Percentiles rank a stretch among this genome's conserved stretches.
These are phyloP conservation scores for Ustilago trichophora DNA, from an alignment of 1,284 basidiomycete species.

Conservation along the genomic window DNA sequence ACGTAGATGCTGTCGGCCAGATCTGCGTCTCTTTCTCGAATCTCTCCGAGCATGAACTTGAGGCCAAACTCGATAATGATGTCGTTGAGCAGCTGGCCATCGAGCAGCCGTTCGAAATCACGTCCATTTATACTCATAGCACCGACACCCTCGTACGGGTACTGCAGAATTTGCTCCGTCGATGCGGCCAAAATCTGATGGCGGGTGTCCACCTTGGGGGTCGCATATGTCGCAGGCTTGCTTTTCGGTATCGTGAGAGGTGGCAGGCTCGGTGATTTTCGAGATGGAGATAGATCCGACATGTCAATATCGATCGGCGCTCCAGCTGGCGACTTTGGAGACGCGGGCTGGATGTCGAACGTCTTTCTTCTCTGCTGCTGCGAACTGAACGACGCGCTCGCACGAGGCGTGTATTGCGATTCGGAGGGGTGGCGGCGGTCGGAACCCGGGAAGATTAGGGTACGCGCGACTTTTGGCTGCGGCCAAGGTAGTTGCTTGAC, in stretches of 20 bases:
- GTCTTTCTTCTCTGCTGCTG: conserved; percentile 10
- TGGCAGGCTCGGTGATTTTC: conserved; percentile 2
- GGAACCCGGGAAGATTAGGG: conserved; percentile 19
- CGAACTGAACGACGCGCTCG: background rate
- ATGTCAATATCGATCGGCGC: conserved; percentile 3
- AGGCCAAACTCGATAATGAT: conserved; percentile 94
- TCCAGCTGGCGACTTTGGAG: conserved; percentile 9
- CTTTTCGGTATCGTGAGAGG: conserved; percentile 2
- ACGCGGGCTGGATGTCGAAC: conserved; percentile 26
- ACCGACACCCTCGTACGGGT: conserved; percentile 48
- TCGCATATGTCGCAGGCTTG: background rate
- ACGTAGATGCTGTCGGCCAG: conserved; percentile 82
- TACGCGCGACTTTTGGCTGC: background rate
- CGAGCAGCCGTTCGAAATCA: conserved; percentile 52
- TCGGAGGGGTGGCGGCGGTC: background rate
- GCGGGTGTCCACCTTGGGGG: conserved; percentile 4
- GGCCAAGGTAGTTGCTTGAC: conserved; percentile 11
- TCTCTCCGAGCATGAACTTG: conserved; percentile 72
- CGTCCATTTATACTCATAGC: conserved; percentile 46
- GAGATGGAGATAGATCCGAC: background rate
- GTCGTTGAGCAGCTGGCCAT: conserved; percentile 77
- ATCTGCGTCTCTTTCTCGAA: conserved; percentile 69
- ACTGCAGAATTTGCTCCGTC: conserved; percentile 37
- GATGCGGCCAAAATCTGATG: background rate
- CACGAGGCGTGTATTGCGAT: background rate